Base-by-base conservation (phyloP, 108 stramenopile genomes). In the Nannochloropsis salina region DNA sequence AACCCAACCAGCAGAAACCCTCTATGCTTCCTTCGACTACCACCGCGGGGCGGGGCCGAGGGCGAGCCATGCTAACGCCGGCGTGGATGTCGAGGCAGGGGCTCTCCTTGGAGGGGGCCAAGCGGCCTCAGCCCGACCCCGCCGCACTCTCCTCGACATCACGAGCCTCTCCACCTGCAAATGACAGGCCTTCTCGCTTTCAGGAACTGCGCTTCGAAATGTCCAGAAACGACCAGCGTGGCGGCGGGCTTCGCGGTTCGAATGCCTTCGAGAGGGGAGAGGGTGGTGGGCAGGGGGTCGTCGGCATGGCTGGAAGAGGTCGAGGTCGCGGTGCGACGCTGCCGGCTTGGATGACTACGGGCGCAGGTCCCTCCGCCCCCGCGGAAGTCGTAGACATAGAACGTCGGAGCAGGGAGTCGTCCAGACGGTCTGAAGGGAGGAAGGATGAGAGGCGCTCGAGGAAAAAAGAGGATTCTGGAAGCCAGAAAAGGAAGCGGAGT, bases 251-350 rank as follows among this genome's bases (percentile, higher is more conserved):
- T 31, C 31, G 31, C 31, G 31, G 31, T 1, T 31, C 31, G 31
- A 31, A 31, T 31, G 31, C 31, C 31, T 31, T 74, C 61, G 61
- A 2, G 20, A 74, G 61, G 15, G 61, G 61, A 74, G 61, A 8
- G 15, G 61, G 61, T 8, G 61, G 61, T 3, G 61, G 61, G 4
- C 15, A 8, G 4, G n/a, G 2, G 3, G 61, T n/a, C 8, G 61
- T n/a, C 20, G 20, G 15, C 61, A 74, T 74, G 61, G 61, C 61
- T n/a, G 61, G 61, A 4, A 15, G 61, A 15, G 88, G 88, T 31
- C 87, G 88, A 42, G 88, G 88, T 80, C 87, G 88, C 22, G 88
- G 83, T n/a, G 84, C 86, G 87, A 89, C 88, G 84, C 88, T 89
- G 40, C 88, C 88, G 41, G 88, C 88, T 15, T 89, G 88, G 88